Evolutionary conservation across 2,329 filamentous ascomycete genomes (phyloP).

Genomic region (Cadophora sp.): DNA sequence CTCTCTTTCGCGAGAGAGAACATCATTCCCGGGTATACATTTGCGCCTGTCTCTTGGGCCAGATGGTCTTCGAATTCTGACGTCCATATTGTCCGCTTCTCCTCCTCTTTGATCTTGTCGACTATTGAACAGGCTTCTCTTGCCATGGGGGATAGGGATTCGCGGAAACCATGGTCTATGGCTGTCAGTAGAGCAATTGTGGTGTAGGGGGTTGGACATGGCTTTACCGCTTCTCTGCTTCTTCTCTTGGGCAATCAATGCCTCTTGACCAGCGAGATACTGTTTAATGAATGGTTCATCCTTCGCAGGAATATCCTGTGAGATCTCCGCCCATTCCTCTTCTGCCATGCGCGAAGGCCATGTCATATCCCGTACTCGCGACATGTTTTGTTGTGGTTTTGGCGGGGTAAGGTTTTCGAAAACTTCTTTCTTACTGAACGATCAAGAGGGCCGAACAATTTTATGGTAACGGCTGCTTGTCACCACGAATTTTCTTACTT

Average conservation of each 20-base stretch:
- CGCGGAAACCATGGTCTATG: slow-evolving; percentile 72
- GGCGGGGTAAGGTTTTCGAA: background rate
- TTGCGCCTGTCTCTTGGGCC: slow-evolving; percentile 65
- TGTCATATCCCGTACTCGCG: slow-evolving; percentile 38
- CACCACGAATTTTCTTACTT: background rate
- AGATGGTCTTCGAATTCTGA: slow-evolving; percentile 73
- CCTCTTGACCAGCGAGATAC: slow-evolving; percentile 78
- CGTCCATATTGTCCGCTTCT: slow-evolving; percentile 80
- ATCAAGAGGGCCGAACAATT: background rate
- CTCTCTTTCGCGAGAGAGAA: slow-evolving; percentile 84
- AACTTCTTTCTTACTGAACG: background rate
- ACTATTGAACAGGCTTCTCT: slow-evolving; percentile 81
- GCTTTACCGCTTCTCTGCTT: slow-evolving; percentile 77
- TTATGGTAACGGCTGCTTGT: background rate
- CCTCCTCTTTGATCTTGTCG: slow-evolving; percentile 77
- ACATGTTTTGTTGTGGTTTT: slow-evolving; percentile 32
- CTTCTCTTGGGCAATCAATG: slow-evolving; percentile 81
- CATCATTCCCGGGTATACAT: slow-evolving; percentile 90
- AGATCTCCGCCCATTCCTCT: slow-evolving; percentile 65
- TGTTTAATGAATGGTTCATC: slow-evolving; percentile 82
- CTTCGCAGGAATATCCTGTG: slow-evolving; percentile 60
- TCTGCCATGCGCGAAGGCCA: slow-evolving; percentile 48
- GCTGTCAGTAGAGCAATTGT: slow-evolving; percentile 38
- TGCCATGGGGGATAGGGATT: slow-evolving; percentile 80
- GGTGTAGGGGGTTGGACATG: background rate